These are phyloP conservation scores for Saturnispora quitensis DNA, from an alignment of 805 yeast species.

Conservation along the genomic window DNA sequence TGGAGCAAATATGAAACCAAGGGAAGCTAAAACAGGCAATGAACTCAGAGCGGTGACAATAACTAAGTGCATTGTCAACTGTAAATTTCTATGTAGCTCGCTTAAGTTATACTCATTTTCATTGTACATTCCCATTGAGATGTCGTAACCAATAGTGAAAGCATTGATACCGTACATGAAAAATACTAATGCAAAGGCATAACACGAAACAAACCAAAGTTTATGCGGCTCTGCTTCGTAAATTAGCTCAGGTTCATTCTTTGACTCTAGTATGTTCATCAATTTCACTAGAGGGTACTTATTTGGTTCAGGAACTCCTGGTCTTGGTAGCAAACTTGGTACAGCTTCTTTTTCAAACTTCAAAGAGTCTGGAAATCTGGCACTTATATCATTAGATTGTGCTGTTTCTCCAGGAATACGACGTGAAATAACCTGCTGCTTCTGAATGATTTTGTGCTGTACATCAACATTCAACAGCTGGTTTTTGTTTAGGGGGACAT, in stretches of 20 bases:
- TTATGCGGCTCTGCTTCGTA: constrained; percentile 82
- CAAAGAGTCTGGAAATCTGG: constrained; percentile 52
- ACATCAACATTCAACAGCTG: not conserved
- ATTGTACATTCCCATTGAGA: constrained; percentile 21
- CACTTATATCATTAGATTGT: constrained; percentile 39
- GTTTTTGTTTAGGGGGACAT: not conserved
- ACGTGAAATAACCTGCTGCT: constrained; percentile 25
- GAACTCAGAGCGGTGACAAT: constrained; percentile 33
- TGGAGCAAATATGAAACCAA: constrained; percentile 45
- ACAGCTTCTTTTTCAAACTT: constrained; percentile 55
- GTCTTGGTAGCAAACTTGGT: constrained; percentile 63
- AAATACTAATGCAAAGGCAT: constrained; percentile 59
- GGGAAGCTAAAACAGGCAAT: constrained; percentile 34
- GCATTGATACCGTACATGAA: constrained; percentile 55
- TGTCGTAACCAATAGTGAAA: constrained; percentile 23
- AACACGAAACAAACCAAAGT: constrained; percentile 60
- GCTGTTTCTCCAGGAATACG: constrained; percentile 50
- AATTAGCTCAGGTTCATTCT: constrained; percentile 58
- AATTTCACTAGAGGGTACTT: constrained; percentile 52
- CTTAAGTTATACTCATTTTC: constrained; percentile 26
- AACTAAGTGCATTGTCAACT: constrained; percentile 20
- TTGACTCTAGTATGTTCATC: constrained; percentile 41
- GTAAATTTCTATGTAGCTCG: constrained; percentile 19
- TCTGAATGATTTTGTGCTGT: constrained; percentile 20
- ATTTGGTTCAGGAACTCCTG: constrained; percentile 70